Conservation (phyloP, 352 stramenopile species). For the Phytophthora tentaculata region DNA sequence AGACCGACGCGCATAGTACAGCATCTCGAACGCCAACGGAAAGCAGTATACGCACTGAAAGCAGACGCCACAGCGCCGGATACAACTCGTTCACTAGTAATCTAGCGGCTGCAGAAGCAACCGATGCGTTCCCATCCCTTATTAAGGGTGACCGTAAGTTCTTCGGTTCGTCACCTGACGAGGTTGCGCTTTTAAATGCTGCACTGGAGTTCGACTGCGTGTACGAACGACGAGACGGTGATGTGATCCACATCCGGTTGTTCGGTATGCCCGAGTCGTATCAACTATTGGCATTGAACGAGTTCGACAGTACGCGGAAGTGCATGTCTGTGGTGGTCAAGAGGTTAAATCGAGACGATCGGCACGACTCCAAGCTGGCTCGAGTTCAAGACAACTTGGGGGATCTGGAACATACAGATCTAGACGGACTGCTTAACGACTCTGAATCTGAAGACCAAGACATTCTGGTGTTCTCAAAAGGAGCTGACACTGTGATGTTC, state of each 20-base stretch:
- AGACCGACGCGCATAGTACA: slow-evolving; percentile 17
- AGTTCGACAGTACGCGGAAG: slow-evolving; percentile 88
- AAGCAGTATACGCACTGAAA: slow-evolving; percentile 34
- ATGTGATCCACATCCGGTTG: slow-evolving; percentile 79
- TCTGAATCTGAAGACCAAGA: slow-evolving; percentile 48
- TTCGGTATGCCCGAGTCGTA: slow-evolving; percentile 82
- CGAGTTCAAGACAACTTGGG: slow-evolving; percentile 29
- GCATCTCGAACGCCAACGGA: slow-evolving; percentile 18
- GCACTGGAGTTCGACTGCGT: slow-evolving; percentile 84
- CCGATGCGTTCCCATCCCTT: slow-evolving; percentile 36
- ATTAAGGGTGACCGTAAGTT: slow-evolving; percentile 53
- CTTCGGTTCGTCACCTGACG: slow-evolving; percentile 83
- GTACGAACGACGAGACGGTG: slow-evolving; percentile 76
- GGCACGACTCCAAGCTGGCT: slow-evolving; percentile 1
- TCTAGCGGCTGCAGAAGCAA: slow-evolving; percentile 28
- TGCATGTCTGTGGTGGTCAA: slow-evolving; percentile 88
- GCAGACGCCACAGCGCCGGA: slow-evolving; percentile 21
- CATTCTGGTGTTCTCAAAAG: slow-evolving; percentile 88
- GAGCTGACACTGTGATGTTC: slow-evolving; percentile 92
- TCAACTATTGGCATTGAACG: slow-evolving; percentile 80
- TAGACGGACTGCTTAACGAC: slow-evolving; percentile 27
- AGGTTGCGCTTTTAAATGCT: slow-evolving; percentile 81
- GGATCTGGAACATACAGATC: slow-evolving; percentile 40
- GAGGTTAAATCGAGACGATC: slow-evolving; percentile 34
- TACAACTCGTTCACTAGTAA: slow-evolving; percentile 37